Base-by-base conservation (phyloP, 352 stramenopile genomes). In the Peronospora farinosa region DNA sequence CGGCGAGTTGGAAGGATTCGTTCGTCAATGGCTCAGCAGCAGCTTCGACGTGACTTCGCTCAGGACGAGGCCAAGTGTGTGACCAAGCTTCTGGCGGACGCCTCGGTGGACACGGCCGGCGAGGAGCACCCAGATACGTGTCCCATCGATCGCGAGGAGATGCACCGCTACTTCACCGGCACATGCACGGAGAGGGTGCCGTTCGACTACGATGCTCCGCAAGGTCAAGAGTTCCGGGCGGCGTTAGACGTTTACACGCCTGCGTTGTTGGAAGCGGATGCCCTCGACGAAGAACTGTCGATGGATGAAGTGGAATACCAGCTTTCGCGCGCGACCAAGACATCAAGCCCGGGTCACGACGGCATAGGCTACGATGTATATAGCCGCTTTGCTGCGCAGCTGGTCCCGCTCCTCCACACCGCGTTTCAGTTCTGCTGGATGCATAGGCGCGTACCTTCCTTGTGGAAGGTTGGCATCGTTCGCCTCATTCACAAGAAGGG, bases 401-500 rank as follows among this genome's bases (percentile, higher is more conserved):
- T 69, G 27, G 9, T 61, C 35, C 58, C 54, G 2, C 33, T 64
- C 0, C 59, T 68, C 5, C 17, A 41, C 13, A 32, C 44, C 5
- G 21, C 33, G 6, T 66, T 41, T 19, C 12, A 32, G n/a, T 39
- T 42, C 27, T 68, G 58, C 46, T 68, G 63, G 63, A 0, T 12
- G 27, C 37, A 60, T 21, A 15, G 40, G 2, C 39, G 40, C 1
- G 46, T 69, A n/a, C 58, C 58, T 0, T 35, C 41, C 19, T 5
- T 44, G 9, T 72, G 59, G 64, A 66, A 66, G 38, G 44, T 69
- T 7, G 56, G 59, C 12, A n/a, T 45, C 10, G 47, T 65, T 4
- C 42, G 43, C 11, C 54, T 74, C 3, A 17, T 76, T 16, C 16
- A 69, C 56, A 75, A 75, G 57, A 66, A 72, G 36, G 61, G 62